Base-by-base conservation (phyloP, 441 rosid genomes). In the Gossypium trilobum region DNA sequence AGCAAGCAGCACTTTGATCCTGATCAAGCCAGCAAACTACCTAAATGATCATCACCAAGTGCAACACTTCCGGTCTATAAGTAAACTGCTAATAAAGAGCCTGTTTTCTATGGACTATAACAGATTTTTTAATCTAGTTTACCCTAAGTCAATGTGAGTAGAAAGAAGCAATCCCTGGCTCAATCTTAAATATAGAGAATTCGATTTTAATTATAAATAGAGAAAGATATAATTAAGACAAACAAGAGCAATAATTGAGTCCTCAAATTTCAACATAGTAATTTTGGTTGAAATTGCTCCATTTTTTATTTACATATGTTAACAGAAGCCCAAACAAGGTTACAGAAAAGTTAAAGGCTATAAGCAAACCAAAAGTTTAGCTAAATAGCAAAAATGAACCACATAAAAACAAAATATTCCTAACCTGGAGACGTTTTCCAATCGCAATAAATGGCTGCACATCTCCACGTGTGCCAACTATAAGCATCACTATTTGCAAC, bases 381-480 rank as follows among this genome's bases (percentile, higher is more conserved):
- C 25, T 14, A 50, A 51, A 29, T 51, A 51, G 59, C 4, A 68
- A 51, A 13, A 25, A 13, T 23, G 27, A 25, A 67, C 22, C 39
- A 23, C 23, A 55, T 9, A 4, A 25, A 56, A 70, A 52, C 50
- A 44, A 73, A 48, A 58, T 42, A 75, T 19, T 68, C 33, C 63
- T 42, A 75, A 95, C 99, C 99, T 92, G 99, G 73, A 95, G 86
- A 36, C 91, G 87, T 86, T 91, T 95, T 16, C 93, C 99, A 68
- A 92, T 95, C 0, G 98, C 99, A 84, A 88, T 75, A 85, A 95
- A 95, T 67, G 99, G 98, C 76, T 95, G 98, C 82, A 95, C 98
- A 87, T 95, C 99, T 48, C 99, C 98, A 23, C 99, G 97, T 1
- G 99, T 95, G 23, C 99, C 99, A 68, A 91, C 99, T 77, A 95